Base-by-base conservation (phyloP, 805 yeast species). In the Ogataea corticis region DNA sequence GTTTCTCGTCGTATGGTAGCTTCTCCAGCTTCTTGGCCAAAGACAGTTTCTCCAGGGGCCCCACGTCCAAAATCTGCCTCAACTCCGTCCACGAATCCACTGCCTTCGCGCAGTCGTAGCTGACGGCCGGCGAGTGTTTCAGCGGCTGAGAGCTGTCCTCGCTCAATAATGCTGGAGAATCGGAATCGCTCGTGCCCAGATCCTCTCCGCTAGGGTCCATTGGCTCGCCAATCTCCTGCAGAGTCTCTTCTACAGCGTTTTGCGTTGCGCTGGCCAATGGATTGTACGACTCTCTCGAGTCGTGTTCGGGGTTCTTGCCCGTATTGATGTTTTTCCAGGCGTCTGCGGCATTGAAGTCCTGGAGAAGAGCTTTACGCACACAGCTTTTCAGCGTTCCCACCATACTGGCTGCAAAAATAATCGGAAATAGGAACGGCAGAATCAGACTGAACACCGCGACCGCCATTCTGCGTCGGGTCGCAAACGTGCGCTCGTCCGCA, bases 321-420 rank as follows among this genome's bases (percentile, higher is more conserved):
- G 13, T 28, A 32, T 42, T 27, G 23, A 43, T 41, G 19, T 45
- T 46, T 12, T 18, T 34, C 53, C 59, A 48, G 5, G 40, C 31
- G 10, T 44, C 37, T 3, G 32, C 17, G 10, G 50, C 45, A 28
- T 57, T 46, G 13, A 50, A 54, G 5, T 39, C 42, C 10, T 54
- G 42, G 6, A 51, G 13, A 15, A 46, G 23, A 3, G 48, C 18
- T 21, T 44, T 54, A 36, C 65, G 49, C 4, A 59, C 27, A 15
- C 49, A 47, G 37, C 65, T 60, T 32, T 56, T 56, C 6, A 57
- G 7, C 2, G 66, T 49, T 11, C 63, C 66, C 45, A 62, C 41
- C 3, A 54, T 13, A 44, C 63, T 57, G 1, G 59, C 58, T 2
- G 51, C 30, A 4, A 62, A 37, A 15, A 62, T 40, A 0, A 62